phyloP scores from a whole-genome alignment of 73 alveolate species.

The Paramecium primaurelia region DNA sequence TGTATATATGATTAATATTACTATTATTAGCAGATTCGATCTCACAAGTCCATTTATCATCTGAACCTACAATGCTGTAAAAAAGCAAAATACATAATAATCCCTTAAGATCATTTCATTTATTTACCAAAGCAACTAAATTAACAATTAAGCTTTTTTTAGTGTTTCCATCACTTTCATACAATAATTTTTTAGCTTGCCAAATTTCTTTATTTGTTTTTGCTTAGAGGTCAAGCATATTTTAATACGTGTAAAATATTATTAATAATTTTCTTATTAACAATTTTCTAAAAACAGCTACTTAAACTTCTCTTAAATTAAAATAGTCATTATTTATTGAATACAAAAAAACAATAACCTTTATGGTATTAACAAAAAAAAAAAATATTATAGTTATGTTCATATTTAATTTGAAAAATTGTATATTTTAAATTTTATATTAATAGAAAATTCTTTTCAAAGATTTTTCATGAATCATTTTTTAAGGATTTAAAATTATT shows the following conservation, averaged over 20 bases:
- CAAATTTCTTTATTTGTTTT: conserved; percentile 28
- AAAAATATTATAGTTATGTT: too few relatives aligned
- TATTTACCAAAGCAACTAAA: conserved; percentile 37
- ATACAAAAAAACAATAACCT: neutral
- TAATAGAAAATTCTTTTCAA: too few relatives aligned
- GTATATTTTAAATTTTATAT: too few relatives aligned
- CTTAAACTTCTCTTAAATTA: neutral
- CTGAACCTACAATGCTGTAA: conserved; percentile 37
- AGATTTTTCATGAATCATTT: neutral
- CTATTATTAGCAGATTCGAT: conserved; percentile 48
- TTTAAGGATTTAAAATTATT: neutral
- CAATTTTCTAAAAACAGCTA: neutral
- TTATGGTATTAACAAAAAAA: too few relatives aligned
- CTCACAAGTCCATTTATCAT: conserved; percentile 65
- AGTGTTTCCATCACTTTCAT: conserved; percentile 42
- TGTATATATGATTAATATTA: neutral
- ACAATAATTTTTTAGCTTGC: conserved; percentile 46
- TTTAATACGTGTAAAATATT: neutral
- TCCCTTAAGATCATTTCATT: neutral
- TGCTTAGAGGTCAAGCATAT: conserved; percentile 26
- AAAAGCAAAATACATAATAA: conserved; percentile 20
- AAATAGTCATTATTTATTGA: neutral
- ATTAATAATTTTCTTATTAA: neutral
- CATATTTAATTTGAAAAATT: neutral
- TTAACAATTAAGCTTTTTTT: neutral